Conservation (phyloP, 805 yeast genomes). For the Metschnikowia continentalis region DNA sequence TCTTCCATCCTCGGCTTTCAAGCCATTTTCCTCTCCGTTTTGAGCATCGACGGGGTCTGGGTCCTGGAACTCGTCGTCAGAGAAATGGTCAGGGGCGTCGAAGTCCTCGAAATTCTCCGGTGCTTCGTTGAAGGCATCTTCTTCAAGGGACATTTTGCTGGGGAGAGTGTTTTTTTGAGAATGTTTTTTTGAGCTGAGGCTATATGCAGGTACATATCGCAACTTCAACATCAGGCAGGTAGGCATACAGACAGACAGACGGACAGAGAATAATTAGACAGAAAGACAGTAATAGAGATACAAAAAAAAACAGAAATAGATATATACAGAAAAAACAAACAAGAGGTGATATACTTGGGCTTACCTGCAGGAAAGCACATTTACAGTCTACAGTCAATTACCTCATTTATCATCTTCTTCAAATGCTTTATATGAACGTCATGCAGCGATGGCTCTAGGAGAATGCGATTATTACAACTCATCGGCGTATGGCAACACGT, state of each 20-base stretch:
- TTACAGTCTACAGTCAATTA: too few species aligned
- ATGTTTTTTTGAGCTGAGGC: slow-evolving; percentile 3
- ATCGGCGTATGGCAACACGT: slow-evolving; percentile 80
- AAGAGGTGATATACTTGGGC: too few species aligned
- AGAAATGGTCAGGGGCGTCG: slow-evolving; percentile 75
- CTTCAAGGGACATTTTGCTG: slow-evolving; percentile 37
- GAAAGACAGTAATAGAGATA: too few species aligned
- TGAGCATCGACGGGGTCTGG: slow-evolving; percentile 24
- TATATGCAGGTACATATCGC: background rate
- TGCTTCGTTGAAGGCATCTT: slow-evolving; percentile 61
- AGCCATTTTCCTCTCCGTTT: slow-evolving; percentile 35
- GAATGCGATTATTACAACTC: slow-evolving; percentile 56
- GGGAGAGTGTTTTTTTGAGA: slow-evolving; percentile 2
- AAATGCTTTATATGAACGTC: slow-evolving; percentile 9
- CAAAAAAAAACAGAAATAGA: too few species aligned
- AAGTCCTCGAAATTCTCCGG: slow-evolving; percentile 72
- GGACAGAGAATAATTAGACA: too few species aligned
- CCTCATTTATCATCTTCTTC: background rate
- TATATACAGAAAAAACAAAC: too few species aligned
- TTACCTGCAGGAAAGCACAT: too few species aligned
- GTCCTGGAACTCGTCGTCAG: slow-evolving; percentile 60
- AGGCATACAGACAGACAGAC: too few species aligned
- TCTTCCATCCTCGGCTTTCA: slow-evolving; percentile 65
- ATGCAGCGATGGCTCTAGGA: slow-evolving; percentile 9
- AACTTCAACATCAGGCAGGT: background rate